Base-by-base conservation (phyloP, 1,284 basidiomycete genomes). In the Microstroma glucosiphilum region DNA sequence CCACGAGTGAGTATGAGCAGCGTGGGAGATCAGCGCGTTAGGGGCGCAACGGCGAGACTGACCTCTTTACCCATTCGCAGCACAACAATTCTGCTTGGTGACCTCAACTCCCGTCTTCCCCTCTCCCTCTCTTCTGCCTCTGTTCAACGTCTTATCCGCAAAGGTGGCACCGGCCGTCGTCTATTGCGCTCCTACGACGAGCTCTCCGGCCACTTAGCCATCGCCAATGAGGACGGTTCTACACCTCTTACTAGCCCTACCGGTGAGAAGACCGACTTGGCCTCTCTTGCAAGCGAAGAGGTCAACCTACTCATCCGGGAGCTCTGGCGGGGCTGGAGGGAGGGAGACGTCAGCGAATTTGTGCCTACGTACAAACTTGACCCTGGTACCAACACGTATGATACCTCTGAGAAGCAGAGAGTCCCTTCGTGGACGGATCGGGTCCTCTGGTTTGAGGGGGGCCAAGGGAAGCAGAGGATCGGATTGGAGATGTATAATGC, bases 61-160 rank as follows among this genome's bases (percentile, higher is more conserved):
- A 48, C 43, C 6, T 48, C 85, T 0, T 92, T 97, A 46, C 83
- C 85, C 23, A 88, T 87, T 70, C 96, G 98, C 72, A 90, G 96
- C 41, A 64, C 91, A 75, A 84, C 97, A 37, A 83, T 98, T 57
- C 97, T 93, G 92, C 83, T 90, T 1, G 94, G 90, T 23, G 96
- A 98, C 88, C 79, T 82, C 60, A 99, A 99, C 79, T 98, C 97
- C 77, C 88, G 96, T 40, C 87, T 97, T 85, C 21, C 46, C 42
- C 57, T 19, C 57, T n/a, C 21, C 57, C 37, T 58, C 51, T 54
- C 51, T 21, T 25, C 15, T 15, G 13, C 13, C 51, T 19, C 23
- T 17, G 56, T 40, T 6, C 12, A 17, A 40, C 30, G 40, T 19
- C 23, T 86, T 86, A 0, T 86, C 96, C 67, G 85, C 83, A 0